Evolutionary conservation across 129 eudicot genomes (phyloP), one percentile per base, ranked within the genome.

Genomic region (Mikania micrantha): DNA sequence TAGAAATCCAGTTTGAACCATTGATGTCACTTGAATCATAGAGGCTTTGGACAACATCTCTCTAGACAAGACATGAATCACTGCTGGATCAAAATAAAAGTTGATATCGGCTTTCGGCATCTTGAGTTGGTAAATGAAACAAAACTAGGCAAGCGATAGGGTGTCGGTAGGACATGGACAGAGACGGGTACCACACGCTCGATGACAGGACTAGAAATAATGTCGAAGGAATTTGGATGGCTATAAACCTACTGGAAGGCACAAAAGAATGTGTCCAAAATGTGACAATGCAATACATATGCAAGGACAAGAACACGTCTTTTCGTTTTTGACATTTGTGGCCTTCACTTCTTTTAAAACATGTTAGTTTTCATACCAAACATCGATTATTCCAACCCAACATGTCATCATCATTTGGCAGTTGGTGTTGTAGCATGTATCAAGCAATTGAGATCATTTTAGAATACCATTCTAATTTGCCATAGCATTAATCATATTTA

Each of bases 241-340:
- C 53, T 69, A 69, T 5, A 69, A 38, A 39, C 31, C 25, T 39
- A 39, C 29, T 39, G 12, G 74, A 52, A 5, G 36, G 27, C 52
- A 69, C 60, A 31, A 16, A 29, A 67, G 47, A 45, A 66, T 66
- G 59, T 32, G 61, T 61, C 47, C 47, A 36, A 44, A 27, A 9
- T 27, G 61, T 72, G 62, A 45, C 47, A 72, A 44, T 44, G 61
- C 69, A 21, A 71, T 44, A 49, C 35, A 47, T 35, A 42, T 22
- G n/a, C n/a, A n/a, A 71, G 48, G 76, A 72, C 76, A 72, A 61
- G 77, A 72, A n/a, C 69, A 60, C 48, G 69, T 72, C 69, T 61
- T 34, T 41, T 72, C 77, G 35, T 45, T 61, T 58, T 61, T 72
- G 62, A 72, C 50, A 28, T 45, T 60, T 72, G 70, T 61, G 77